These are phyloP conservation scores for Penicillium sp. DNA, from an alignment of 2,329 filamentous ascomycete genomes.

Conservation along the genomic window DNA sequence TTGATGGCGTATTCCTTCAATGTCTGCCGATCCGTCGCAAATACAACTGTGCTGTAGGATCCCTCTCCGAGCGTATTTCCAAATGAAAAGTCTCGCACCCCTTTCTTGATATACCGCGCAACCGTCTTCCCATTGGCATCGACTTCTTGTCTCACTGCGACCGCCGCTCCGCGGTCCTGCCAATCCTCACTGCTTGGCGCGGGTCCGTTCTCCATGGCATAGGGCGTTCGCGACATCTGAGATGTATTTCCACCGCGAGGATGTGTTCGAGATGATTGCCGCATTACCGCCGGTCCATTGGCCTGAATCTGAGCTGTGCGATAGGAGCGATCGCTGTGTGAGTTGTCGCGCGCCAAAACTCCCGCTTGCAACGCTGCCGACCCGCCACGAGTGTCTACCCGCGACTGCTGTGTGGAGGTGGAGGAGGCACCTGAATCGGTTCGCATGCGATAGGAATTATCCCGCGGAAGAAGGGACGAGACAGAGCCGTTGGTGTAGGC, in stretches of 20 bases:
- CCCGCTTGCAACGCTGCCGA: constrained; percentile 60
- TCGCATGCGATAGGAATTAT: constrained; percentile 56
- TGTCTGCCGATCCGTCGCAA: constrained; percentile 90
- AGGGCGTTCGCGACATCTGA: constrained; percentile 48
- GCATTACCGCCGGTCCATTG: constrained; percentile 68
- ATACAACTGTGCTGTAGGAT: constrained; percentile 94
- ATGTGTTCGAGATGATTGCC: constrained; percentile 74
- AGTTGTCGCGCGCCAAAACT: constrained; percentile 67
- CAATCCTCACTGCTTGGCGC: constrained; percentile 81
- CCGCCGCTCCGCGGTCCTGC: constrained; percentile 92
- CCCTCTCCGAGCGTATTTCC: constrained; percentile 89
- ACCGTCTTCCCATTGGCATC: constrained; percentile 83
- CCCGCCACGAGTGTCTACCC: constrained; percentile 65
- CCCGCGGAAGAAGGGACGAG: constrained; percentile 40
- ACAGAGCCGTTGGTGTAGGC: constrained; percentile 50
- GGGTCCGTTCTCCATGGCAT: constrained; percentile 59
- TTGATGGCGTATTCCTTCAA: constrained; percentile 98
- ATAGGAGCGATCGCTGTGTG: constrained; percentile 69
- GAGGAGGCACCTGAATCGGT: constrained; percentile 62
- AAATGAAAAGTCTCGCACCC: constrained; percentile 95
- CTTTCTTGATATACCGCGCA: constrained; percentile 87
- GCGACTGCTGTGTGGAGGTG: constrained; percentile 56
- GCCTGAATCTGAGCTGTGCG: constrained; percentile 59
- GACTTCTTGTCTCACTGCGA: constrained; percentile 76
- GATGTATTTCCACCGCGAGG: constrained; percentile 47